Base-by-base conservation (phyloP, 2,329 filamentous ascomycete species). In the Monosporascus sp. region DNA sequence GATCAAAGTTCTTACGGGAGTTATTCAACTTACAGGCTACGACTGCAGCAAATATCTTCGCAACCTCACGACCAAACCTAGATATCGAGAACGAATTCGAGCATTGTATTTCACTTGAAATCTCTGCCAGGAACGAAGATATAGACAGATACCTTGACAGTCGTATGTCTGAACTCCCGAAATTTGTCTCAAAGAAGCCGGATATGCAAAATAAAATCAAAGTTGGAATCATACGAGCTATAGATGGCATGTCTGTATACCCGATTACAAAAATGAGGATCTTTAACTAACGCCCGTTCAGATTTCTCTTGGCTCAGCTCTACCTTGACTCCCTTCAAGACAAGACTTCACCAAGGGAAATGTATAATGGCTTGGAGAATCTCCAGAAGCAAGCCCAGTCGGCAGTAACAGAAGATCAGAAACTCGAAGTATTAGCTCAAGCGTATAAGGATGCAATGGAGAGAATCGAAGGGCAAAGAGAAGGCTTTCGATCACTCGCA, bases 401-500 rank as follows among this genome's bases (percentile, higher is more conserved):
- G 24, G 3, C 24, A 24, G 3, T 24, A 24, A 24, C 24, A 24
- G 24, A 24, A 67, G 38, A 5, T 69, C 68, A 11, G 24, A 24
- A 24, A 24, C 4, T 24, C 62, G 3, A 50, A 61, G 66, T 62
- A 3, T 71, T 73, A 14, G 61, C 72, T 31, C 5, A 58, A 7
- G 69, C 71, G 0, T 82, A 81, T 50, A 52, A 67, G 0, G 57
- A 70, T 0, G 70, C 72, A 0, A 72, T 79, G 60, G 40, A 69
- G 1, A 61, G 76, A 14, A 76, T 80, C 36, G 52, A 72, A 24
- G 53, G 60, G 1, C 75, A 79, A 48, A 58, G 0, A 2, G 48
- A 1, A 67, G 64, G 9, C 55, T 66, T 14, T 20, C 41, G 17
- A 50, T 63, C 0, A 61, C 76, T 20, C 76, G 77, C 0, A 71